Base-by-base conservation (phyloP, 208 protist genomes). In the Trypanosomatidae sp. region DNA sequence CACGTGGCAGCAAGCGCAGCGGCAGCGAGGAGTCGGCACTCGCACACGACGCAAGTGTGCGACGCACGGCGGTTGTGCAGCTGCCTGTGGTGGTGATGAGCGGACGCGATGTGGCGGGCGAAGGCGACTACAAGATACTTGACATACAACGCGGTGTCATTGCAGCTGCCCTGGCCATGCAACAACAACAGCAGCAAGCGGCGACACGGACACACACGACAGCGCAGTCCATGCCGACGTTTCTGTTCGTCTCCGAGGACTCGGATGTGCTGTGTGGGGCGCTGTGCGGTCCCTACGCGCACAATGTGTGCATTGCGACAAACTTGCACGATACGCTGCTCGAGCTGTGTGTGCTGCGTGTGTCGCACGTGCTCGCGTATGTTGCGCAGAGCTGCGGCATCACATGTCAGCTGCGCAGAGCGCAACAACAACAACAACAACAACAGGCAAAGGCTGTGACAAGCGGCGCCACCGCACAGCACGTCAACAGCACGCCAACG, bases 121-220 rank as follows among this genome's bases (percentile, higher is more conserved):
- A 92, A 48, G 83, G 72, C 13, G 83, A 92, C 39, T 92, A 88
- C 70, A 92, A 92, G 56, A 56, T 92, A 20, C 60, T 92, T 1
- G 72, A 86, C 39, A 43, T 88, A 24, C 83, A 92, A 33, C 64
- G 83, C 7, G 38, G 19, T 6, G 32, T 92, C 28, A 48, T 80
- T 7, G 60, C 51, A 13, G 41, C 53, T 20, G 53, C 71, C 32
- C 38, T 71, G 22, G 19, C 22, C 13, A 21, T 46, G 19, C 30
- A 30, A 1, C 24, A 48, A 28, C 2, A 5, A 13, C 24, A 4
- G 30, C 30, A 35, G 30, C n/a, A n/a, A n/a, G n/a, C n/a, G n/a
- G n/a, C n/a, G n/a, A 35, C 30, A 35, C 30, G 11, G n/a, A 35
- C 30, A 35, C 30, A 35, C 11, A 35, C 11, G 11, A 15, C n/a